These are phyloP conservation scores for Psilocybe cubensis DNA, from an alignment of 768 basidiomycete species.

Conservation along the genomic window DNA sequence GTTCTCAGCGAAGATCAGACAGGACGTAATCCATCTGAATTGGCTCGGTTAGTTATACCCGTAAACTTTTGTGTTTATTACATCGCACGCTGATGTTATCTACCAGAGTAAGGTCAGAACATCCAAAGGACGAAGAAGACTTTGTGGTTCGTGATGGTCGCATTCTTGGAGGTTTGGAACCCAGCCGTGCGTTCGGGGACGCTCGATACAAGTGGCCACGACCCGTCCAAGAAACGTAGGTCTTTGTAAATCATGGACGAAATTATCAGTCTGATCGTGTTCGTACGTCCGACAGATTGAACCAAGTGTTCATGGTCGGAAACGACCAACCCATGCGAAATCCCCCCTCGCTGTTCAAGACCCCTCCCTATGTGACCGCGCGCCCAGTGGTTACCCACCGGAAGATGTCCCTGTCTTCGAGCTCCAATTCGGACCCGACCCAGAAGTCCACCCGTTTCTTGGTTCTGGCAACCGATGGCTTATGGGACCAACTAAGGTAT, in stretches of 20 bases:
- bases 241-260: not conserved
- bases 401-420: conserved; percentile 58
- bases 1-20: conserved; percentile 97
- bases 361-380: conserved; percentile 93
- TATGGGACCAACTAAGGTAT: conserved; percentile 72
- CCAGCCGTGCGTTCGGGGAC: conserved; percentile 86
- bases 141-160: conserved; percentile 81
- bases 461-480: conserved; percentile 87
- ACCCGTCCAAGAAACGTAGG: conserved; percentile 72
- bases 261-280: not conserved
- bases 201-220: conserved; percentile 88
- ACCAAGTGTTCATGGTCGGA: conserved; percentile 68
- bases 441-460: conserved; percentile 66
- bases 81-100: not conserved
- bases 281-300: conserved; percentile 38
- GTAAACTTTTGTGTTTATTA: not conserved
- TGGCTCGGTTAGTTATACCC: conserved; percentile 60
- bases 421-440: conserved; percentile 24
- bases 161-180: conserved; percentile 87
- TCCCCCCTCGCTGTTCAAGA: conserved; percentile 68
- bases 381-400: conserved; percentile 82
- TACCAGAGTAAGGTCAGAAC: conserved; percentile 76
- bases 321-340: conserved; percentile 62
- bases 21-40: conserved; percentile 86
- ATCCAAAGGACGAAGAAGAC: conserved; percentile 74